Evolutionary conservation across 768 basidiomycete genomes (phyloP), one percentile per base, ranked within the genome.

Genomic region (Boletellus sp.): DNA sequence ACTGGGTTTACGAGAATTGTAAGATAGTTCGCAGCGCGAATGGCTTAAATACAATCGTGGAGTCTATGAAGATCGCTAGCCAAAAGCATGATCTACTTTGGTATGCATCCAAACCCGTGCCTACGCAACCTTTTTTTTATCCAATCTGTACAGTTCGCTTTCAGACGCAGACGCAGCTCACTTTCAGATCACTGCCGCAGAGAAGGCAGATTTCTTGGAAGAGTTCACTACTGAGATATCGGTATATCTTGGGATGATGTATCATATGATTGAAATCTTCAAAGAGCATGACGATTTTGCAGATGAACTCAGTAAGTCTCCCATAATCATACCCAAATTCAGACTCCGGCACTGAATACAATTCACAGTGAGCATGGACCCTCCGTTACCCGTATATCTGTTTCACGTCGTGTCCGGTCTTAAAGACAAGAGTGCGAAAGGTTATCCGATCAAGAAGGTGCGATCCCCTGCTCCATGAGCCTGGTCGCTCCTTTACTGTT

Each of bases 391-490:
- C 1, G 84, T 95, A 7, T 94, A 94, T 62, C 74, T 98, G 16
- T 91, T 96, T 73, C 86, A 87, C 47, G 79, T 94, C 41, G 85
- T 97, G n/a, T 85, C 92, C 20, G 84, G 85, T 36, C 73, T 97
- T 36, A 84, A 91, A 57, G 95, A 98, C 66, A 92, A 93, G 72
- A 89, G 87, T 62, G 88, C 92, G 2, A 94, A 90, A 63, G 91
- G 91, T 6, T 99, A 96, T 70, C 96, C 96, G 0, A 89, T 96
- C 59, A 99, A 98, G 73, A 97, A 97, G 80, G 94, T 90, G 45
- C 19, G 66, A 42, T 24, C 47, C 17, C 32, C 34, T 33, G 41
- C 52, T 47, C 24, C 35, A 23, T 47, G 48, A 36, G 46, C 13
- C 3, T 3, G 19, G 7, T 34, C 43, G 34, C 11, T 34, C 44